Conservation (phyloP, 805 yeast genomes). For the Kodamaea kaohsiungensis region DNA sequence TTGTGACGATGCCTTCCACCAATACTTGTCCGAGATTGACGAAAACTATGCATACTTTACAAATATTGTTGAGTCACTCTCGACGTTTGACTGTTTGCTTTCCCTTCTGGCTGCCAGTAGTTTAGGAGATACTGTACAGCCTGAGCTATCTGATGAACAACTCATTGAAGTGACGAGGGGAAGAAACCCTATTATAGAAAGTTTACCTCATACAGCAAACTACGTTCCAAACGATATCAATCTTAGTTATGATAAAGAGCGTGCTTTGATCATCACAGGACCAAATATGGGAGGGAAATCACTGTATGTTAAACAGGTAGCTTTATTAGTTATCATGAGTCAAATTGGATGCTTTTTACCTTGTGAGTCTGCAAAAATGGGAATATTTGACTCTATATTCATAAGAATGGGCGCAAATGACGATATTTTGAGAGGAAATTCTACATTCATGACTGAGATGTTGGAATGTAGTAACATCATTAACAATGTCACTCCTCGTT, state of each 20-base stretch:
- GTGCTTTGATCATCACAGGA: constrained; percentile 71
- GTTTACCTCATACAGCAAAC: constrained; percentile 29
- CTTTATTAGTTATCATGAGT: constrained; percentile 67
- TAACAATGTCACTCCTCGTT: constrained; percentile 50
- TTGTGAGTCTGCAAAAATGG: constrained; percentile 57
- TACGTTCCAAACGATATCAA: constrained; percentile 69
- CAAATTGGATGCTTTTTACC: constrained; percentile 81
- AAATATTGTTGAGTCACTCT: constrained; percentile 46
- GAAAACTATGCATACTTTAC: constrained; percentile 30
- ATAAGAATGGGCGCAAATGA: constrained; percentile 89
- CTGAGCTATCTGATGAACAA: constrained; percentile 46
- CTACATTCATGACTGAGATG: constrained; percentile 83
- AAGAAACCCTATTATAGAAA: constrained; percentile 68
- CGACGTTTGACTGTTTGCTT: constrained; percentile 63
- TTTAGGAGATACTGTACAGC: constrained; percentile 44
- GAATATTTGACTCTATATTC: constrained; percentile 74
- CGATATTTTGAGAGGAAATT: constrained; percentile 69
- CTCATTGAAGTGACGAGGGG: constrained; percentile 54
- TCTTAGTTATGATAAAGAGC: constrained; percentile 46
- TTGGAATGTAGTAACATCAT: constrained; percentile 63
- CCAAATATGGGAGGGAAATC: constrained; percentile 92
- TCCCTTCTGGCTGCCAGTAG: constrained; percentile 65
- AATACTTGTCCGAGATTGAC: constrained; percentile 40
- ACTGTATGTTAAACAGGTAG: constrained; percentile 72
- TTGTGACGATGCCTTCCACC: constrained; percentile 49